Evolutionary conservation across 1,139 yeast species (phyloP), one percentile per base, ranked within the genome.

Genomic region (Blastobotrys apis): DNA sequence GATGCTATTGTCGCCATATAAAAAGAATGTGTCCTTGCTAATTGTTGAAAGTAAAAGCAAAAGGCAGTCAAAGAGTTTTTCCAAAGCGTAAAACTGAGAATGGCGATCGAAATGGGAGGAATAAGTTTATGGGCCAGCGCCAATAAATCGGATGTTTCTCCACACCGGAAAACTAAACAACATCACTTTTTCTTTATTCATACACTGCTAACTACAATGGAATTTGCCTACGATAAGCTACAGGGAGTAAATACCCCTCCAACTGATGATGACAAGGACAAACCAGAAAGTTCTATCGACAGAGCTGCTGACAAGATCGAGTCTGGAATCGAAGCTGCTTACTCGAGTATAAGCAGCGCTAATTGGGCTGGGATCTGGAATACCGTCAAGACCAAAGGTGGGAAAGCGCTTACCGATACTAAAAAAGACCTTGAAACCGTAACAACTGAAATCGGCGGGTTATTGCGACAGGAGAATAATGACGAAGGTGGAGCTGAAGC

Each of bases 221-320:
- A 58, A 10, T 25, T 5, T 38, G 58, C 50, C 23, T 55, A 56
- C 47, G 61, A 57, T 41, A 49, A 53, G 45, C 37, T 56, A 6
- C 57, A 54, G 44, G 49, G 45, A 6, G 44, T 40, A 17, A 27
- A 44, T 4, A 32, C 25, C 12, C 25, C 50, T 12, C 50, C 51
- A n/a, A 37, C 34, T 20, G 45, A 44, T 26, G 43, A 22, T 32
- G 43, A 25, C 19, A 26, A 37, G 27, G 45, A 36, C 16, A 42
- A 39, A 19, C 33, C 38, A 8, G 43, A 36, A 20, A 49, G 52
- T 16, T 47, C 55, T 20, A 46, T 59, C 12, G 63, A 60, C 41
- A 46, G 48, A 31, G 63, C 63, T 2, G 64, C 78, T 12, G 72
- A 67, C 30, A 67, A 69, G 44, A 60, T 80, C 15, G 84, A 78